A percentile compares a stretch with the other conserved stretches of the same genome.
phyloP scores from a whole-genome alignment of 2,329 filamentous ascomycete genomes.

The Colletotrichum orchidophilum region DNA sequence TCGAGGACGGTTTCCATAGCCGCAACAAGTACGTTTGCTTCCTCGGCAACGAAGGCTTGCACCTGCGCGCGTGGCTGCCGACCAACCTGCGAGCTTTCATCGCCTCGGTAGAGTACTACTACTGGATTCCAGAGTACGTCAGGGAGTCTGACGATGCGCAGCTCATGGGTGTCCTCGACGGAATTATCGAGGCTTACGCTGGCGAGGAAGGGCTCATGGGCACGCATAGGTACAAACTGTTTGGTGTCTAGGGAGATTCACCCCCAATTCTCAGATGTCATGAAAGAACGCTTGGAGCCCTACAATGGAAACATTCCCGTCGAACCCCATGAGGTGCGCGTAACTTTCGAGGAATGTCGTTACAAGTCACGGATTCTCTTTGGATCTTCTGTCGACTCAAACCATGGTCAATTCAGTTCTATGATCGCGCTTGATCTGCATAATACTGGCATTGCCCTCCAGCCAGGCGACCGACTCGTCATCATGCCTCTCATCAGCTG shows the following conservation, averaged over 20 bases:
- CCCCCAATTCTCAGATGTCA: constrained; percentile 60
- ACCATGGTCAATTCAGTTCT: constrained; percentile 55
- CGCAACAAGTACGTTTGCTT: constrained; percentile 62
- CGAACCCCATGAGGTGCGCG: constrained; percentile 63
- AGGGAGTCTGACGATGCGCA: constrained; percentile 58
- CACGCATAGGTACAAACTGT: constrained; percentile 65
- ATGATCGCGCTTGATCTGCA: constrained; percentile 61
- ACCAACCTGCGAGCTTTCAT: constrained; percentile 65
- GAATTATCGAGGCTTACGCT: constrained; percentile 64
- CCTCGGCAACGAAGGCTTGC: constrained; percentile 60
- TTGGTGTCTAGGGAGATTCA: constrained; percentile 62
- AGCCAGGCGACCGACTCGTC: constrained; percentile 61
- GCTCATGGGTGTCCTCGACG: constrained; percentile 62
- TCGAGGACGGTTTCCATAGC: constrained; percentile 65
- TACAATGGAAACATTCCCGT: constrained; percentile 56
- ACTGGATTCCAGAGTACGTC: constrained; percentile 63
- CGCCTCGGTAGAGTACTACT: constrained; percentile 63
- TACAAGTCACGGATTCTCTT: constrained; percentile 57
- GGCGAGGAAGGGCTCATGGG: constrained; percentile 67
- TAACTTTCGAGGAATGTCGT: constrained; percentile 63
- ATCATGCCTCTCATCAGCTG: constrained; percentile 65
- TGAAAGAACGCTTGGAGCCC: constrained; percentile 63
- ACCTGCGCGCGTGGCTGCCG: constrained; percentile 62
- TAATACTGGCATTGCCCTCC: constrained; percentile 62
- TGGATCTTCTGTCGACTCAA: constrained; percentile 56